These are phyloP conservation scores for Phialophora tarda DNA, from an alignment of 2,329 filamentous ascomycete species.

Conservation along the genomic window DNA sequence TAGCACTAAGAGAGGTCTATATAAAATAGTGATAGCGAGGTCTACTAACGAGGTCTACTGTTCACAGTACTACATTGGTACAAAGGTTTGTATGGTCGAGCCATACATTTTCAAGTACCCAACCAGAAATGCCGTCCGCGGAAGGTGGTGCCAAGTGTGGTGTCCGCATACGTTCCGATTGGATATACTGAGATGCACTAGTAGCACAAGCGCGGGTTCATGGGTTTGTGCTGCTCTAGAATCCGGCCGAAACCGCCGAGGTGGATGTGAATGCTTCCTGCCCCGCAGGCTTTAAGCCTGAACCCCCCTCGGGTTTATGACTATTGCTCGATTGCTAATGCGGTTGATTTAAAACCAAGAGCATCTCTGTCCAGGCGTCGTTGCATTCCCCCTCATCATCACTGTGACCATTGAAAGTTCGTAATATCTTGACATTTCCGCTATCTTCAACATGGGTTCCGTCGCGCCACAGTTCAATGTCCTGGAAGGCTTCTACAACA, in stretches of 20 bases:
- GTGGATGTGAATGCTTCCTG: not conserved
- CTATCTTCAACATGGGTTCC: slow-evolving; percentile 23
- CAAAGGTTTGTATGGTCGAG: too few relatives aligned
- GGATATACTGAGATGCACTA: not conserved
- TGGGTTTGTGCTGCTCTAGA: not conserved
- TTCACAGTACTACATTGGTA: too few relatives aligned
- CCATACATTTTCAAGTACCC: too few relatives aligned
- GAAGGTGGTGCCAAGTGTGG: too few relatives aligned
- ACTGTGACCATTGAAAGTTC: not conserved
- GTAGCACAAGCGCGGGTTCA: not conserved
- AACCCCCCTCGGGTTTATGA: not conserved
- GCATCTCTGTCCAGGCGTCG: not conserved
- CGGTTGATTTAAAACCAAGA: not conserved
- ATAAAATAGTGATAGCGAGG: too few relatives aligned
- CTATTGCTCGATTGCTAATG: not conserved
- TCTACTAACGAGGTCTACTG: too few relatives aligned
- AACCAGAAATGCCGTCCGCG: too few relatives aligned
- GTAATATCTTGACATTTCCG: not conserved
- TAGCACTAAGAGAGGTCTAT: too few relatives aligned
- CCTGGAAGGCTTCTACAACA: slow-evolving; percentile 57
- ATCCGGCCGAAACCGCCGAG: not conserved
- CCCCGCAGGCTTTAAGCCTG: not conserved
- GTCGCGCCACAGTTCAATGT: slow-evolving; percentile 20
- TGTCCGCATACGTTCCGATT: too few relatives aligned
- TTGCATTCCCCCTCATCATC: not conserved